Evolutionary conservation across 2,329 filamentous ascomycete species (phyloP).

Genomic region (Pseudomassariella vexata): DNA sequence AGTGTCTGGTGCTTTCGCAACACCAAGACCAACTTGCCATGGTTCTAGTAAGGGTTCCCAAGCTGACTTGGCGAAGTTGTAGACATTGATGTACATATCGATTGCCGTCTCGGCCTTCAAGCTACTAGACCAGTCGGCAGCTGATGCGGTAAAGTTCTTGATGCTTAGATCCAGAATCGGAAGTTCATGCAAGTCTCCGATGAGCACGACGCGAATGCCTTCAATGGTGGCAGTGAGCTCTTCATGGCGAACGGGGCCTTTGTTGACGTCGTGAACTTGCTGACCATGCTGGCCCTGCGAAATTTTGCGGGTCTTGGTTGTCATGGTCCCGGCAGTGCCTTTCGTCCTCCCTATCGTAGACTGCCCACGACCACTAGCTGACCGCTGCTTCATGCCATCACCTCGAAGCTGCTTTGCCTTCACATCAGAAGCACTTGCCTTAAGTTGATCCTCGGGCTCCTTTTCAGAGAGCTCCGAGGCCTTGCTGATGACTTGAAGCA

Average conservation of each 20-base stretch:
- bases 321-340: conserved; percentile 25
- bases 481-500: conserved; percentile 85
- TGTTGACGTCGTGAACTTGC: conserved; percentile 26
- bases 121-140: conserved; percentile 85
- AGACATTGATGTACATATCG: conserved; percentile 92
- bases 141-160: conserved; percentile 79
- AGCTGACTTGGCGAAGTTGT: conserved; percentile 97
- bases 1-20: conserved; percentile 70
- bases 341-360: conserved; percentile 44
- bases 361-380: conserved; percentile 50
- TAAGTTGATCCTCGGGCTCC: conserved; percentile 42
- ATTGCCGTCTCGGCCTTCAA: conserved; percentile 86
- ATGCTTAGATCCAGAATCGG: conserved; percentile 91
- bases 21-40: conserved; percentile 89
- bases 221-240: conserved; percentile 82
- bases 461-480: conserved; percentile 80
- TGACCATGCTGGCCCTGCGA: conserved; percentile 15
- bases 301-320: conserved; percentile 18
- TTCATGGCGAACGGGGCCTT: conserved; percentile 45
- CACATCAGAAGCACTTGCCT: conserved; percentile 38
- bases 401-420: conserved; percentile 50
- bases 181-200: conserved; percentile 92
- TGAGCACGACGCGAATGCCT: conserved; percentile 85
- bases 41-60: conserved; percentile 97
- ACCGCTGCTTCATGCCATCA: conserved; percentile 46